Conservation (phyloP, 352 stramenopile species). For the Lagenidium sp. region DNA sequence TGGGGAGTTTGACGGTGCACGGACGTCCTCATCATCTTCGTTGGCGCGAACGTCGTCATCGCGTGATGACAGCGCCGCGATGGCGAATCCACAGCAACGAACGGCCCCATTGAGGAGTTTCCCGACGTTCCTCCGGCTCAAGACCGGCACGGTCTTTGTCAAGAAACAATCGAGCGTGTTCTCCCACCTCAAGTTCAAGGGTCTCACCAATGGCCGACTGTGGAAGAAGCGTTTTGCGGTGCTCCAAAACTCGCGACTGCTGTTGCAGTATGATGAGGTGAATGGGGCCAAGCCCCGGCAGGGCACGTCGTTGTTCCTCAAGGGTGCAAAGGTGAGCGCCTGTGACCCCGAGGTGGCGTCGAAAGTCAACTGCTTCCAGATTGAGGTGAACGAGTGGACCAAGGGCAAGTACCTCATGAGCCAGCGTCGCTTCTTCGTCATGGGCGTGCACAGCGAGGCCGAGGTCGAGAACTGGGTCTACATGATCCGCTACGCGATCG, state of each 20-base stretch:
- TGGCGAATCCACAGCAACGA: too few species aligned
- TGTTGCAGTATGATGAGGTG: constrained; percentile 65
- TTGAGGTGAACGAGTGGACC: constrained; percentile 78
- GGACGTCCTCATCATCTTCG: background rate
- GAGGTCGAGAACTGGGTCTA: constrained; percentile 82
- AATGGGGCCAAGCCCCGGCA: constrained; percentile 24
- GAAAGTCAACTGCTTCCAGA: constrained; percentile 81
- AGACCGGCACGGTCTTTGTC: constrained; percentile 59
- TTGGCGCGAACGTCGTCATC: constrained; percentile 1
- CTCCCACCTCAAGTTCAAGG: constrained; percentile 61
- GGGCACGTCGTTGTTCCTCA: constrained; percentile 58
- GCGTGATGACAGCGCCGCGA: constrained; percentile 1
- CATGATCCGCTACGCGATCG: constrained; percentile 80
- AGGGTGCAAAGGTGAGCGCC: constrained; percentile 59
- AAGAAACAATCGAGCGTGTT: constrained; percentile 79
- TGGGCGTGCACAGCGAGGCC: constrained; percentile 61
- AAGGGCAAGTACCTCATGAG: constrained; percentile 60
- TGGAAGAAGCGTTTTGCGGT: constrained; percentile 84
- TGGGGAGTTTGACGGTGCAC: constrained; percentile 6
- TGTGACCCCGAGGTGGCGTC: constrained; percentile 59
- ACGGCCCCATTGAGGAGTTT: constrained; percentile 12
- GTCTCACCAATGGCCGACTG: constrained; percentile 38
- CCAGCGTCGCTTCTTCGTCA: constrained; percentile 55
- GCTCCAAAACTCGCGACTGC: constrained; percentile 48
- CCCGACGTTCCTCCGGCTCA: constrained; percentile 45